These are phyloP conservation scores for Colletotrichum sidae DNA, from an alignment of 2,329 filamentous ascomycete species.

Conservation along the genomic window DNA sequence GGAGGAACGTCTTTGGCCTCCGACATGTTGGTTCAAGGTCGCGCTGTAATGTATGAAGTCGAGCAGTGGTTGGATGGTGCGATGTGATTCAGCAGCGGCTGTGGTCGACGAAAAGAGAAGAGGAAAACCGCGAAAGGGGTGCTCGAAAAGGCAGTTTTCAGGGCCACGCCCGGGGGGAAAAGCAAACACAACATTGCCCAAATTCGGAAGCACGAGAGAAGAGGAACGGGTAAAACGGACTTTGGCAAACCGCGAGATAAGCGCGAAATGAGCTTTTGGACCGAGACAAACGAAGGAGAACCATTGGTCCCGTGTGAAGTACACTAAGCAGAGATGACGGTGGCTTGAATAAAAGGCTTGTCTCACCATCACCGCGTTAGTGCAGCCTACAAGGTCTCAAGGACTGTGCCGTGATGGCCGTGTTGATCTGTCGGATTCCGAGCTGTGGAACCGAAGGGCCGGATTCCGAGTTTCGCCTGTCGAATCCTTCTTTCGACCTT, in stretches of 20 bases:
- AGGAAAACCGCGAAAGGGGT: background rate
- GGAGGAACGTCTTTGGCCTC: too few relatives aligned
- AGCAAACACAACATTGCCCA: too few relatives aligned
- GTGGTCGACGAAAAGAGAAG: background rate
- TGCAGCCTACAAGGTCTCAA: background rate
- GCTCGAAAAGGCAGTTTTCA: background rate
- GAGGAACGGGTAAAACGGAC: background rate
- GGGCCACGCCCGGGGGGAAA: too few relatives aligned
- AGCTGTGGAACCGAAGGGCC: background rate
- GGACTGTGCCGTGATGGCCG: background rate
- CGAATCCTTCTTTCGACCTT: background rate
- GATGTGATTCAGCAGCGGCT: too few relatives aligned
- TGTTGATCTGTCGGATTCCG: background rate
- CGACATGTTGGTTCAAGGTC: too few relatives aligned
- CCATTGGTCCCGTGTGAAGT: background rate
- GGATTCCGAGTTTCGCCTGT: background rate
- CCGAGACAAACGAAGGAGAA: slow-evolving; percentile 1
- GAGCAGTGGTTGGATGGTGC: too few relatives aligned
- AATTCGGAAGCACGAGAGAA: too few relatives aligned
- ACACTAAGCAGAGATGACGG: slow-evolving; percentile 5
- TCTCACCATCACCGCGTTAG: slow-evolving; percentile 1
- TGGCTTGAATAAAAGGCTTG: slow-evolving; percentile 1
- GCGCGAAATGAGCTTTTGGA: slow-evolving; percentile 3
- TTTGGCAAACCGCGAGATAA: slow-evolving; percentile 10
- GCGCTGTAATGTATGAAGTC: too few relatives aligned